Base-by-base conservation (phyloP, 768 basidiomycete species). In the Rossbeevera mucosa region DNA sequence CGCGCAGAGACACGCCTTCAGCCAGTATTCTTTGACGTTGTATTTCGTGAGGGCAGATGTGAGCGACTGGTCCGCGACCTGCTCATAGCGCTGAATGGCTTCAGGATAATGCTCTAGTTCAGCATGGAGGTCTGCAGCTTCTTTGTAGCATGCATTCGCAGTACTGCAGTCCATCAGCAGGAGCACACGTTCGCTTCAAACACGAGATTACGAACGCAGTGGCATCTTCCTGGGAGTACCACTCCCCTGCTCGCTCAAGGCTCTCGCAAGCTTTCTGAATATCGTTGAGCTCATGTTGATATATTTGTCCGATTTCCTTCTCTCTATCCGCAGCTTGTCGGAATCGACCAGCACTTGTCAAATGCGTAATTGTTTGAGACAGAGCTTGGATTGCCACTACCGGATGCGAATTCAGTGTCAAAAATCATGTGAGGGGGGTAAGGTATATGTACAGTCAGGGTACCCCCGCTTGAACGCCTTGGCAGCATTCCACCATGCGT, bases 211-310 rank as follows among this genome's bases (percentile, higher is more conserved):
- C 91, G 68, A 74, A 96, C 95, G 95, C 94, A 57, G 83, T 79
- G 12, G 96, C 94, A 74, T 98, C 96, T 71, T 99, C 96, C 62
- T 93, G 88, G n/a, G 85, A 78, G 74, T 99, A 98, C 92, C 95
- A 95, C 38, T 99, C 94, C 22, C 86, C 95, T 12, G 96, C 96
- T 45, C 88, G 77, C 65, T 86, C 87, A 61, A 85, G 93, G 71
- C 91, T 92, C 53, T 97, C 93, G 64, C 91, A 91, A 49, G 94
- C 94, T 61, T 85, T 88, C 13, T 80, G 80, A 28, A 94, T 73
- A 69, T 96, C 89, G 60, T 83, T 76, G 40, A 76, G 72, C 59
- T 92, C 89, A 56, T 90, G 85, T n/a, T 93, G 79, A 71, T 92
- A 86, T 56, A 97, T 93, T 65, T 91, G 86, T 3, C 85, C 96